These are phyloP conservation scores for Gossypium arboreum DNA, from an alignment of 345 rosid genomes.

Conservation along the genomic window DNA sequence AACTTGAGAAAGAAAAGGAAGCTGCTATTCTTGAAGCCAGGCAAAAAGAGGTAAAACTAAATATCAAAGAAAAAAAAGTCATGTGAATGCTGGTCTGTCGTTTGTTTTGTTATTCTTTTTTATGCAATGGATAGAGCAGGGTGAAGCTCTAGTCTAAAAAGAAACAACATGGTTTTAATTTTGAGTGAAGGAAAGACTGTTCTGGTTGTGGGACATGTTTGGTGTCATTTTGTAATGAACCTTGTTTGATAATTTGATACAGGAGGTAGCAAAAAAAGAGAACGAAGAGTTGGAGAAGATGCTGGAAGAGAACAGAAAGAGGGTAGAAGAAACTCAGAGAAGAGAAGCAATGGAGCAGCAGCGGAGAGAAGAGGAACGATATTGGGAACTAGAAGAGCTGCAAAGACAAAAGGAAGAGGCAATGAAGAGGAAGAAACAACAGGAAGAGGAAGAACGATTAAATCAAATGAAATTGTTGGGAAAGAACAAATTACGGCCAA, in stretches of 20 bases:
- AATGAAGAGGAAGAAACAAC: constrained; percentile 72
- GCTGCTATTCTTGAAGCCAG: constrained; percentile 59
- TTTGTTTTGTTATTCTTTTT: neutral
- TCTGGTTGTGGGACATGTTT: neutral
- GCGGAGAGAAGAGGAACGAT: constrained; percentile 78
- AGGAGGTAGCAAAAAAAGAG: constrained; percentile 69
- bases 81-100: neutral
- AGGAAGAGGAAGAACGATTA: constrained; percentile 88
- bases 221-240: neutral
- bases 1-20: constrained; percentile 86
- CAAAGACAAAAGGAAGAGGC: constrained; percentile 87
- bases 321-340: constrained; percentile 76
- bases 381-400: constrained; percentile 70
- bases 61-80: neutral
- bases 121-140: too few relatives aligned
- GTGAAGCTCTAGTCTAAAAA: too few relatives aligned
- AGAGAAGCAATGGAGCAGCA: constrained; percentile 86
- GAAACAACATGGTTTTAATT: too few relatives aligned
- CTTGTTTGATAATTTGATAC: constrained; percentile 6
- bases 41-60: constrained; percentile 59
- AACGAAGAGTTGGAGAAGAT: constrained; percentile 73
- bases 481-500: constrained; percentile 92
- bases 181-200: too few relatives aligned
- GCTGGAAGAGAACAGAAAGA: constrained; percentile 71
- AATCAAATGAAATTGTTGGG: constrained; percentile 94